Evolutionary conservation across 2,329 filamentous ascomycete species (phyloP).

Genomic region (Fusarium irregulare): DNA sequence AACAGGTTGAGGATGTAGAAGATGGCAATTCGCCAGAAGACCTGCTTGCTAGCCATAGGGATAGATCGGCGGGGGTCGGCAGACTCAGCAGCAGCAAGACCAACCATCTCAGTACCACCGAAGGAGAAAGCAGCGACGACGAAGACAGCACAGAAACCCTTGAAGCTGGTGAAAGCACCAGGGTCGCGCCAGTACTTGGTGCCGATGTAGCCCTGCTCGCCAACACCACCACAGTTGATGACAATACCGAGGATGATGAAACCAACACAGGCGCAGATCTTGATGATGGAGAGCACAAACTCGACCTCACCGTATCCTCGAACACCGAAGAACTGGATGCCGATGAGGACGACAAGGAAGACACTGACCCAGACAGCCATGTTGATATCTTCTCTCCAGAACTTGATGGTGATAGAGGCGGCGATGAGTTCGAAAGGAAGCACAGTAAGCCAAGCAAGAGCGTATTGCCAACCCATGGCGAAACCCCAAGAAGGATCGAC

Average conservation of each 20-base stretch:
- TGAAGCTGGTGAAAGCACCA: constrained; percentile 85
- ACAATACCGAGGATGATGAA: constrained; percentile 83
- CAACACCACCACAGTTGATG: constrained; percentile 83
- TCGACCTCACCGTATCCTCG: constrained; percentile 91
- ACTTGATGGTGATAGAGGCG: constrained; percentile 84
- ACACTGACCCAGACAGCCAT: constrained; percentile 84
- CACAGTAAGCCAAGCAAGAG: constrained; percentile 86
- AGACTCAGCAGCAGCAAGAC: constrained; percentile 81
- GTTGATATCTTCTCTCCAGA: constrained; percentile 75
- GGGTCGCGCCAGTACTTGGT: constrained; percentile 80
- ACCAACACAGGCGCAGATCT: constrained; percentile 75
- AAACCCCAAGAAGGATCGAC: constrained; percentile 95
- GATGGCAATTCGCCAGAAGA: constrained; percentile 92
- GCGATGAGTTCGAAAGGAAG: constrained; percentile 89
- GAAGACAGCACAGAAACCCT: constrained; percentile 80
- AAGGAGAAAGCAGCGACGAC: constrained; percentile 81
- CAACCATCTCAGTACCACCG: constrained; percentile 80
- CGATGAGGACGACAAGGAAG: constrained; percentile 79
- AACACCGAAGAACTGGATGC: constrained; percentile 89
- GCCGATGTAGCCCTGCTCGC: constrained; percentile 80
- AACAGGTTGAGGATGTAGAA: constrained; percentile 90
- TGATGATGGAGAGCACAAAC: constrained; percentile 87
- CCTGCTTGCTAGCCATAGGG: constrained; percentile 89
- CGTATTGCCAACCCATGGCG: constrained; percentile 96
- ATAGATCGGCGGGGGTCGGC: constrained; percentile 82